phyloP scores from a whole-genome alignment of 768 basidiomycete species.

The Collybiopsis luxurians region DNA sequence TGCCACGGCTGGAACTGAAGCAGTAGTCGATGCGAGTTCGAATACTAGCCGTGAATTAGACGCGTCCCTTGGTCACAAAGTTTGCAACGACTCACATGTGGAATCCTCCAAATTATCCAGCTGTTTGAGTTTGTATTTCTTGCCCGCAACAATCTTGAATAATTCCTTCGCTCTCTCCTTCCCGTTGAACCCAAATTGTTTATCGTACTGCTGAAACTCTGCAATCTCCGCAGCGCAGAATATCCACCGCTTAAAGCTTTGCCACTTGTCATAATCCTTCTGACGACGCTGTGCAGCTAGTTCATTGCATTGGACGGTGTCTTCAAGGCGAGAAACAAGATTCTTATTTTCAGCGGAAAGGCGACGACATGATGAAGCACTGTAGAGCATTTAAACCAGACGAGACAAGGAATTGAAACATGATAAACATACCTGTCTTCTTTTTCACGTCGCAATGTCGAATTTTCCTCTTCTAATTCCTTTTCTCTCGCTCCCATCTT shows the following conservation, averaged over 20 bases:
- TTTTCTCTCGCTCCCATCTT: slow-evolving; percentile 18
- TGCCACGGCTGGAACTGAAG: not conserved
- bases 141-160: not conserved
- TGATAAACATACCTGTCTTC: slow-evolving; percentile 1
- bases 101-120: not conserved
- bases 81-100: not conserved
- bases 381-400: not conserved
- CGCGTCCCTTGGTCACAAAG: not conserved
- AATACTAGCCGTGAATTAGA: not conserved
- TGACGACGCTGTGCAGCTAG: not conserved
- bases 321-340: not conserved
- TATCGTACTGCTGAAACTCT: not conserved
- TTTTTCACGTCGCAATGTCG: slow-evolving; percentile 11
- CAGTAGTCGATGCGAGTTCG: not conserved
- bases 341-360: not conserved
- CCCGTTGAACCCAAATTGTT: not conserved
- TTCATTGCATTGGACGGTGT: not conserved
- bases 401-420: not conserved
- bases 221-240: not conserved
- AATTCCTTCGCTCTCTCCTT: not conserved
- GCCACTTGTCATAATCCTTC: slow-evolving; percentile 6
- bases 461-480: slow-evolving; percentile 22
- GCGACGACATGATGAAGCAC: not conserved
- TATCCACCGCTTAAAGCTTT: slow-evolving; percentile 8
- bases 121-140: slow-evolving; percentile 1